Evolutionary conservation across 2,329 filamentous ascomycete species (phyloP), one percentile per base, ranked within the genome.

Genomic region (Penicillium aurantiogriseum): DNA sequence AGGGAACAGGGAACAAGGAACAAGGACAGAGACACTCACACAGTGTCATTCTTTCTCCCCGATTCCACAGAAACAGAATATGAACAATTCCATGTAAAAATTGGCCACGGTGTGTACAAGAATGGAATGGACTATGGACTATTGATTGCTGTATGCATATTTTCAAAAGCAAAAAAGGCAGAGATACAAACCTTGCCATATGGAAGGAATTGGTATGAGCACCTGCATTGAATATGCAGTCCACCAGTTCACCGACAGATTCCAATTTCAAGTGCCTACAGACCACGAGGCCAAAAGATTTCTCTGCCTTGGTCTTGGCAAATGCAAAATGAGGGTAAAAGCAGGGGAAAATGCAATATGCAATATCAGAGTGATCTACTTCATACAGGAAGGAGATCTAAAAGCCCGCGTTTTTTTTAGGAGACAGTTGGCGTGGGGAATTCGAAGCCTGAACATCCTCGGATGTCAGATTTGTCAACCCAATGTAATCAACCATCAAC

Each of bases 101-200:
- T 23, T 42, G 21, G 27, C 19, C 49, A 46, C 33, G 5, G 6
- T 15, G 25, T 36, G 49, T 47, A 42, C 35, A 52, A 43, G 23
- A 15, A 50, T 15, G 21, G 35, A 27, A 25, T 23, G 44, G n/a
- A 33, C 15, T 39, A 52, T 45, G 31, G n/a, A 53, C 43, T 53
- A 57, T 57, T 53, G 54, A 57, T 15, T 56, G 21, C n/a, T 45
- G 23, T 38, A 36, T 56, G 46, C 53, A 51, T 56, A 31, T 44
- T 21, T 48, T 10, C 42, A 38, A 56, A 56, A 44, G 39, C 21
- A 56, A 44, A 38, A 38, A 36, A 25, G 23, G 43, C 4, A 48
- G 27, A 40, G 10, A 31, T n/a, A n/a, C 27, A 38, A 31, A n/a
- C 4, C 21, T 43, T 10, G 25, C 27, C 35, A 29, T 35, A 56